phyloP scores from a whole-genome alignment of 2,329 filamentous ascomycete species.

The Zasmidium cellare region DNA sequence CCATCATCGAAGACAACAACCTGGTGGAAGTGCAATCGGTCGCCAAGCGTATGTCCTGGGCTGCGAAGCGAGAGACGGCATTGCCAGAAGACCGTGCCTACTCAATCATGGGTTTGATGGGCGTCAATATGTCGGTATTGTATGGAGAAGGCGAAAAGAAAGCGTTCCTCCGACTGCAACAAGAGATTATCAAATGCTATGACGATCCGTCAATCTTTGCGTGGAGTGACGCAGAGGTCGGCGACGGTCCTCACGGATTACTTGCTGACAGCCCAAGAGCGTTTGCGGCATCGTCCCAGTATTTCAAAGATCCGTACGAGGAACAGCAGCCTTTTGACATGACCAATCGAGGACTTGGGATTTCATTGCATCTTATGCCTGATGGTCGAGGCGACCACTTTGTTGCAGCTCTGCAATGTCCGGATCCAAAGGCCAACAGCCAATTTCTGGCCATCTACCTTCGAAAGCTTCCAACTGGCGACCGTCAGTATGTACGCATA shows the following conservation, averaged over 20 bases:
- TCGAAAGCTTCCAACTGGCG: slow-evolving; percentile 22
- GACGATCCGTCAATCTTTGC: slow-evolving; percentile 10
- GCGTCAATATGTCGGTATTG: slow-evolving; percentile 16
- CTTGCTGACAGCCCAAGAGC: slow-evolving; percentile 27
- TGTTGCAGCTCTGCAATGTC: slow-evolving; percentile 36
- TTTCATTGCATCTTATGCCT: slow-evolving; percentile 11
- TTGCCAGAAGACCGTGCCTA: slow-evolving; percentile 17
- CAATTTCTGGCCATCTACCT: slow-evolving; percentile 33
- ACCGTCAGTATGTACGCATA: slow-evolving; percentile 28
- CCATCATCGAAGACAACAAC: slow-evolving; percentile 5
- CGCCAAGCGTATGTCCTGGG: slow-evolving; percentile 12
- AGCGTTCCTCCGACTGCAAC: slow-evolving; percentile 21
- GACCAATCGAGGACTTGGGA: slow-evolving; percentile 16
- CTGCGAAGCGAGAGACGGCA: slow-evolving; percentile 1
- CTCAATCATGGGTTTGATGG: slow-evolving; percentile 17
- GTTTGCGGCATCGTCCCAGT: slow-evolving; percentile 41
- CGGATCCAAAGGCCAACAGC: slow-evolving; percentile 26
- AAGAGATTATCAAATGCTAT: slow-evolving; percentile 23
- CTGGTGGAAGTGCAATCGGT: slow-evolving; percentile 2
- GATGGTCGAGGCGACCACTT: slow-evolving; percentile 15
- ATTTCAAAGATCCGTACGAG: slow-evolving; percentile 33
- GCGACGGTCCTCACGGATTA: slow-evolving; percentile 11
- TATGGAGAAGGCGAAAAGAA: slow-evolving; percentile 20
- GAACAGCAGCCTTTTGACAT: slow-evolving; percentile 20
- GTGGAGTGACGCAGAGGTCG: slow-evolving; percentile 4